Evolutionary conservation across 1,139 yeast genomes (phyloP).

Genomic region (Petasospora rhodanensis): DNA sequence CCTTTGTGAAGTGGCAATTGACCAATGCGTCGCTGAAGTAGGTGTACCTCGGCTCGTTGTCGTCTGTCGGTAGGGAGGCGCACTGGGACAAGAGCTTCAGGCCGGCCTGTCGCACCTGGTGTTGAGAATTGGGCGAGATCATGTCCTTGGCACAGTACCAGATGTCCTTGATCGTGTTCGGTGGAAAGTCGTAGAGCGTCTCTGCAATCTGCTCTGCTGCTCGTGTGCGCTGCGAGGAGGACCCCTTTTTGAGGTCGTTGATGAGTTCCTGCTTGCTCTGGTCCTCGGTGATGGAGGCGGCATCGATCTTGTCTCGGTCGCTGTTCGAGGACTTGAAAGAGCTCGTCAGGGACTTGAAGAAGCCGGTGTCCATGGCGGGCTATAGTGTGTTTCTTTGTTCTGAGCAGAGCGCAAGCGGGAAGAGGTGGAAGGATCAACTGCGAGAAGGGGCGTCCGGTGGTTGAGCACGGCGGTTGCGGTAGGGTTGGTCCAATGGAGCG

Average conservation of each 20-base stretch:
- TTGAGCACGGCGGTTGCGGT: no score
- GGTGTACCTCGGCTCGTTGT: constrained; percentile 22
- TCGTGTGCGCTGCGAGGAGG: constrained; percentile 41
- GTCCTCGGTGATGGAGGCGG: constrained; percentile 18
- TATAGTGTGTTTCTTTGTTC: no score
- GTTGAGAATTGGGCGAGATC: constrained; percentile 39
- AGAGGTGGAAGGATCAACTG: no score
- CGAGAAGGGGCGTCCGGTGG: no score
- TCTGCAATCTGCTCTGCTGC: constrained; percentile 52
- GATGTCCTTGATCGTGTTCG: constrained; percentile 63
- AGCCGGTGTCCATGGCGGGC: constrained; percentile 15
- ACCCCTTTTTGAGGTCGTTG: constrained; percentile 38
- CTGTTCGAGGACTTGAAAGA: constrained; percentile 38
- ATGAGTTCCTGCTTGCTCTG: constrained; percentile 17
- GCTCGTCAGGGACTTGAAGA: constrained; percentile 49
- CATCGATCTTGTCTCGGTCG: constrained; percentile 26
- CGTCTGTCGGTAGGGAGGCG: constrained; percentile 10
- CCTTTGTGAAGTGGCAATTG: constrained; percentile 34
- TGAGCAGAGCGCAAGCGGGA: no score
- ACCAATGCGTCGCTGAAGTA: constrained; percentile 58
- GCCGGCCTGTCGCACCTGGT: constrained; percentile 48
- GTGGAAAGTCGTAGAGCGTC: constrained; percentile 47
- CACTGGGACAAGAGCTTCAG: constrained; percentile 41
- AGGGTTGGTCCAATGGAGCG: no score
- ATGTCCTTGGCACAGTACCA: constrained; percentile 70